Conservation (phyloP, 768 basidiomycete species). For the Daedalea quercina region DNA sequence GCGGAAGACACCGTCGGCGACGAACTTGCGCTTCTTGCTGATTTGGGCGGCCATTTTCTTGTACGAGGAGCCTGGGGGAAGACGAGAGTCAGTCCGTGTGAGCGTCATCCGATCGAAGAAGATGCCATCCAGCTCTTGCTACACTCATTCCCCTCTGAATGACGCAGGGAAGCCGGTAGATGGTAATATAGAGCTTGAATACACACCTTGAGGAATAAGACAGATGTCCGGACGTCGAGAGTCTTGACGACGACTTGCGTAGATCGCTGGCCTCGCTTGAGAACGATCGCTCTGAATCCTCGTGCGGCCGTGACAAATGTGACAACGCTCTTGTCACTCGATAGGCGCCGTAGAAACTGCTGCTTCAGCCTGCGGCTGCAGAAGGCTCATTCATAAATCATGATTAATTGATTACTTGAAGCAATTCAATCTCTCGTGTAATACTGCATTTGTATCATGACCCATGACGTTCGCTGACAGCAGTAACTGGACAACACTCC, state of each 20-base stretch:
- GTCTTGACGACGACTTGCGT: slow-evolving; percentile 2
- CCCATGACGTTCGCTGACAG: no score
- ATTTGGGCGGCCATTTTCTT: slow-evolving; percentile 76
- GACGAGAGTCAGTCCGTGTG: background rate
- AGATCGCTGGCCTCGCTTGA: background rate
- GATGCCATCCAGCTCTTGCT: background rate
- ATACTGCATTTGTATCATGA: no score
- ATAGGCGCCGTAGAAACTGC: background rate
- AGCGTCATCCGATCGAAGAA: background rate
- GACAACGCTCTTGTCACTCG: background rate
- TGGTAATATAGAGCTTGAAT: background rate
- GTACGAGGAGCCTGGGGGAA: background rate
- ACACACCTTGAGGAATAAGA: slow-evolving; percentile 1
- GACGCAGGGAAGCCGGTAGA: background rate
- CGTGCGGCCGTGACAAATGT: background rate
- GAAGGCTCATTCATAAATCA: no score
- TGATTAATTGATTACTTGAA: no score
- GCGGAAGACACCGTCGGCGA: slow-evolving; percentile 98
- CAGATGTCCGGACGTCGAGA: slow-evolving; percentile 1
- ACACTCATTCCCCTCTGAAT: background rate
- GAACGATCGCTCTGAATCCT: background rate
- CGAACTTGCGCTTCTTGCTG: slow-evolving; percentile 98
- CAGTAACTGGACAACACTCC: no score
- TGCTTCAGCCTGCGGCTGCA: background rate
- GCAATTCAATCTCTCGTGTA: no score